Evolutionary conservation across 208 protist genomes (phyloP), one percentile per base, ranked within the genome.

Genomic region (Tetramitus jugosus): DNA sequence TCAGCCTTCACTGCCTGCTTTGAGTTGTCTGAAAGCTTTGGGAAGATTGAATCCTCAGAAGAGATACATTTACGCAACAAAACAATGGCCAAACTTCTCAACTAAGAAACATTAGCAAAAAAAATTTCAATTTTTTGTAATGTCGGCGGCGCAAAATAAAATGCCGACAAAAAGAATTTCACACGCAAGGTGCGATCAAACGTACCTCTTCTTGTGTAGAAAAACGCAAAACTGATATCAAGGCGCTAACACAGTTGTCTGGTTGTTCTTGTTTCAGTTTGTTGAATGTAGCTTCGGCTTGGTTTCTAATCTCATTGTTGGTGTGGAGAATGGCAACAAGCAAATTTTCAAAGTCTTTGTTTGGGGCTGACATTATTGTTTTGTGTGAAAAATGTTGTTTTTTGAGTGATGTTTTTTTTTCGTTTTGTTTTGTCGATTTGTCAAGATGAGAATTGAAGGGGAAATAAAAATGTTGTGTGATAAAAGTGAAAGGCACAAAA

Each of bases 261-360:
- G 69, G 69, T 31, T 60, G 39, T 64, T 7, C n/a, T 35, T 20
- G 20, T 35, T 56, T 76, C 4, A 33, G 13, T 10, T 20, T 26
- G 31, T 76, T 40, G 40, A 43, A 76, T 17, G 39, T 26, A 60
- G 23, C 14, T 76, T 76, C 69, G 17, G 69, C 69, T 31, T 60
- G 43, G 1, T 61, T 60, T 76, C 69, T 53, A 4, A 61, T 29
- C 14, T 61, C 43, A 26, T 76, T 76, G 43, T 76, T 46, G 0
- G 31, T 8, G 29, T 29, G 26, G 23, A 76, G 69, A 43, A 76
- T 76, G 43, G 35, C 42, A n/a, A 20, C 33, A 29, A 76, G 33
- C 8, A 76, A 14, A 60, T 76, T 42, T 42, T 76, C 69, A 74
- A 74, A 74, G 31, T 74, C 42, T 74, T 74, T 20, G 20, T n/a